Evolutionary conservation across 2,329 filamentous ascomycete genomes (phyloP).

Genomic region (Xylariaceae sp.): DNA sequence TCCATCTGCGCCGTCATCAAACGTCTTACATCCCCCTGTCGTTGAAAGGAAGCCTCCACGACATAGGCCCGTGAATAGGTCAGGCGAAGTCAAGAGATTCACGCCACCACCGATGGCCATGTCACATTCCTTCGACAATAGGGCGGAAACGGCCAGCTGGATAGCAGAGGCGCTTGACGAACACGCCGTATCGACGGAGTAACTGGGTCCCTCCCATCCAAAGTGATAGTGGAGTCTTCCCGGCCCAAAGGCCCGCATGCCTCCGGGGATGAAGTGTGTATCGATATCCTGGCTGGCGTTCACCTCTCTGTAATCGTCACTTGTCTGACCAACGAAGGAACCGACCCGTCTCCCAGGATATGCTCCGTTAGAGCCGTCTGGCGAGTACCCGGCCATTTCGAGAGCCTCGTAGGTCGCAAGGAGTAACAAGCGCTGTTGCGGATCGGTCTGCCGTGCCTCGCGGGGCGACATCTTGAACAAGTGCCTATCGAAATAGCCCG

Average conservation of each 20-base stretch:
- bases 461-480: constrained; percentile 36
- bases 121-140: constrained; percentile 68
- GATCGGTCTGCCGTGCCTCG: constrained; percentile 56
- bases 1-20: constrained; percentile 30
- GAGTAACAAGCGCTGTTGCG: constrained; percentile 68
- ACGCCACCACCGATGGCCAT: constrained; percentile 54
- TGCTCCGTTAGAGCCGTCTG: constrained; percentile 19
- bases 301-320: constrained; percentile 61
- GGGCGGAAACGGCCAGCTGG: constrained; percentile 57
- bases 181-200: constrained; percentile 41
- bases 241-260: constrained; percentile 43
- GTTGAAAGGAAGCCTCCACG: constrained; percentile 61
- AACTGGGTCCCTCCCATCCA: constrained; percentile 41
- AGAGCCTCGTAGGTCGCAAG: constrained; percentile 72
- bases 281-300: constrained; percentile 66
- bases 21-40: constrained; percentile 31
- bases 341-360: constrained; percentile 23
- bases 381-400: constrained; percentile 61
- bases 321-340: constrained; percentile 28
- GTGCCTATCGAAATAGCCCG: constrained; percentile 28
- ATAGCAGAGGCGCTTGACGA: constrained; percentile 35
- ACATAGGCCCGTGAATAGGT: constrained; percentile 67
- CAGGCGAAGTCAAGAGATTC: constrained; percentile 55
- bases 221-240: constrained; percentile 47
- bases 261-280: constrained; percentile 47